Conservation (phyloP, 2,329 filamentous ascomycete genomes). For the Fusarium penzigii region DNA sequence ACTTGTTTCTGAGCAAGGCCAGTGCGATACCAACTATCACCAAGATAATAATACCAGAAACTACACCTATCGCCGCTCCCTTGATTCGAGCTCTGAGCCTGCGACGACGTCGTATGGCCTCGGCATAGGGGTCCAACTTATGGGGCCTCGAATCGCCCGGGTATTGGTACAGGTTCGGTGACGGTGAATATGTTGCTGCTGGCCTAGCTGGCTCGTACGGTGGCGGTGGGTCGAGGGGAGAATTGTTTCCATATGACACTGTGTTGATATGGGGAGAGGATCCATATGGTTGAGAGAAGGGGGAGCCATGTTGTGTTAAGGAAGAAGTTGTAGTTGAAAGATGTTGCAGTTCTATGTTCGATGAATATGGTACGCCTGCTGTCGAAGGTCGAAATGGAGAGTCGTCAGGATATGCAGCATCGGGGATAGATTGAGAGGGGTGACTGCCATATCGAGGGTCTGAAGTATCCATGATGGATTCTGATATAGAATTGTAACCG, state of each 20-base stretch:
- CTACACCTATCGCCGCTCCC: not conserved
- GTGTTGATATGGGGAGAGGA: not conserved
- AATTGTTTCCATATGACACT: conserved; percentile 5
- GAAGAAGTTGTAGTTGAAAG: not conserved
- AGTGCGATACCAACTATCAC: not conserved
- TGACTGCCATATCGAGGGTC: conserved; percentile 20
- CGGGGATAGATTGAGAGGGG: conserved; percentile 32
- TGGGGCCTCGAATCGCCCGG: not conserved
- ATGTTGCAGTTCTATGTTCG: no score
- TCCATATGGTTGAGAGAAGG: not conserved
- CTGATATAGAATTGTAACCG: no score
- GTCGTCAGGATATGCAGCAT: conserved; percentile 34
- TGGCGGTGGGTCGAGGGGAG: conserved; percentile 27
- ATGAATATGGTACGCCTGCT: not conserved
- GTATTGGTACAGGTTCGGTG: conserved; percentile 18
- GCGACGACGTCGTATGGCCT: not conserved
- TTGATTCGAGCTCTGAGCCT: not conserved
- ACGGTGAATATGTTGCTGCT: conserved; percentile 11
- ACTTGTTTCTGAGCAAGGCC: not conserved
- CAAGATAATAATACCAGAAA: not conserved
- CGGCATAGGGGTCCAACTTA: not conserved
- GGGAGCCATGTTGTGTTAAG: not conserved
- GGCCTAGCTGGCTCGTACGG: conserved; percentile 29
- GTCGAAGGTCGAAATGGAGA: conserved; percentile 28
- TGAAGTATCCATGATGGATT: conserved; percentile 19